A percentile compares a stretch with the other conserved stretches of the same genome.
These are phyloP conservation scores for Hanseniaspora hatyaiensis DNA, from an alignment of 805 yeast genomes.

Conservation along the genomic window DNA sequence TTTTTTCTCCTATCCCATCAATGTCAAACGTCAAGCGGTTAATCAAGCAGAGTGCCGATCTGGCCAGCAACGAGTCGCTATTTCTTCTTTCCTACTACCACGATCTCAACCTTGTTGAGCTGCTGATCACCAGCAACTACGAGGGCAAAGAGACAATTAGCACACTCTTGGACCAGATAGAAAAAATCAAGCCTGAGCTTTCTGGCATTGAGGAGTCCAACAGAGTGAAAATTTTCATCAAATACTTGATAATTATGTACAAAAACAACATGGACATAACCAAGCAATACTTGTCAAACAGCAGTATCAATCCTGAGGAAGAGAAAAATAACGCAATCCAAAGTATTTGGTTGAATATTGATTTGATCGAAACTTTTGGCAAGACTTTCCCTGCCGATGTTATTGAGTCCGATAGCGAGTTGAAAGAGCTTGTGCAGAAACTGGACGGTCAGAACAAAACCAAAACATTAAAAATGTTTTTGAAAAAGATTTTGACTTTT, in stretches of 20 bases:
- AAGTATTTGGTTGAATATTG: conserved; percentile 14
- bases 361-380: conserved; percentile 1
- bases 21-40: conserved; percentile 2
- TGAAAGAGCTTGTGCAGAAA: conserved; percentile 8
- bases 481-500: conserved; percentile 1
- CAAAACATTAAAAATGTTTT: conserved; percentile 6
- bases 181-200: conserved; percentile 34
- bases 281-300: conserved; percentile 37
- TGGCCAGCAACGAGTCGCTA: not conserved
- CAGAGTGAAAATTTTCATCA: conserved; percentile 5
- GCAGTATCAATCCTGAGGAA: not conserved
- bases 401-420: not conserved
- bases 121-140: conserved; percentile 47
- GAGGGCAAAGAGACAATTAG: conserved; percentile 49
- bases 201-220: not conserved
- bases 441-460: not conserved
- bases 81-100: conserved; percentile 27
- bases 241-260: conserved; percentile 3
- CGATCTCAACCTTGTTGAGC: conserved; percentile 57
- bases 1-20: not conserved
- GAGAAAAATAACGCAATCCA: conserved; percentile 1
- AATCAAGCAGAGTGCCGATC: conserved; percentile 9
- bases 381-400: not conserved
- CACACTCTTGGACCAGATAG: conserved; percentile 58
- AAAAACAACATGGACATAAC: conserved; percentile 22